Percentiles rank a stretch among this genome's conserved stretches.
Conservation (phyloP, 352 stramenopile genomes). For the Detonula confervacea region DNA sequence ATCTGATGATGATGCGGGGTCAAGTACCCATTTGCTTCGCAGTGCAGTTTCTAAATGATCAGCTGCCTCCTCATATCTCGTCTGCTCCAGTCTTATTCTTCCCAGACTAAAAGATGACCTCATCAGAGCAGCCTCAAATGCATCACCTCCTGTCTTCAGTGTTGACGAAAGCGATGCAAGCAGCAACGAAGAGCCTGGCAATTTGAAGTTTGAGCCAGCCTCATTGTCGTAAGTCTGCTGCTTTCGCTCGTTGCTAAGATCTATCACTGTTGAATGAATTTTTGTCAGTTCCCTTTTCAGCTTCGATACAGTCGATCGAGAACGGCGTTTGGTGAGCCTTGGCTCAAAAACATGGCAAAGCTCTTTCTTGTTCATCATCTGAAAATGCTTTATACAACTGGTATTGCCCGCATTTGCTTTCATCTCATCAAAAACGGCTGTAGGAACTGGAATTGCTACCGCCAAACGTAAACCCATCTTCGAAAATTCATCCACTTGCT, state of each 20-base stretch:
- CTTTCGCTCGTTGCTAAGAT: conserved; percentile 51
- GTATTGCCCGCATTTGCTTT: conserved; percentile 27
- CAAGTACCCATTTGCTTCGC: conserved; percentile 58
- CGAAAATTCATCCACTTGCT: conserved; percentile 36
- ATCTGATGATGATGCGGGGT: conserved; percentile 62
- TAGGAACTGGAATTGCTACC: conserved; percentile 46
- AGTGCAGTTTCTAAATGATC: conserved; percentile 59
- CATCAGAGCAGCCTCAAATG: conserved; percentile 53
- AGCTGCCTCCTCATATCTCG: conserved; percentile 54
- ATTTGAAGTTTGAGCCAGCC: conserved; percentile 18
- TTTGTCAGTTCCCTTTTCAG: conserved; percentile 53
- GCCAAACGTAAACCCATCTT: conserved; percentile 46
- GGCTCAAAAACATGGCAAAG: conserved; percentile 53
- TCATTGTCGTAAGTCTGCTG: conserved; percentile 33
- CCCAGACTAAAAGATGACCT: conserved; percentile 55
- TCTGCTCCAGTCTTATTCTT: conserved; percentile 42
- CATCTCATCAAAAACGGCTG: conserved; percentile 53
- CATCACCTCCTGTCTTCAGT: conserved; percentile 36
- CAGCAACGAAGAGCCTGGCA: conserved; percentile 33
- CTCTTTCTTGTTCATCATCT: conserved; percentile 61
- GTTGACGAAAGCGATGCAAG: conserved; percentile 45
- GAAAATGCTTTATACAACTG: conserved; percentile 48
- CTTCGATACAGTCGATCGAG: conserved; percentile 30
- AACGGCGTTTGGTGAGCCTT: conserved; percentile 18
- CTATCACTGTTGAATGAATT: conserved; percentile 56